These are phyloP conservation scores for Saccharomycopsis sp. DNA, from an alignment of 805 yeast genomes.

Conservation along the genomic window DNA sequence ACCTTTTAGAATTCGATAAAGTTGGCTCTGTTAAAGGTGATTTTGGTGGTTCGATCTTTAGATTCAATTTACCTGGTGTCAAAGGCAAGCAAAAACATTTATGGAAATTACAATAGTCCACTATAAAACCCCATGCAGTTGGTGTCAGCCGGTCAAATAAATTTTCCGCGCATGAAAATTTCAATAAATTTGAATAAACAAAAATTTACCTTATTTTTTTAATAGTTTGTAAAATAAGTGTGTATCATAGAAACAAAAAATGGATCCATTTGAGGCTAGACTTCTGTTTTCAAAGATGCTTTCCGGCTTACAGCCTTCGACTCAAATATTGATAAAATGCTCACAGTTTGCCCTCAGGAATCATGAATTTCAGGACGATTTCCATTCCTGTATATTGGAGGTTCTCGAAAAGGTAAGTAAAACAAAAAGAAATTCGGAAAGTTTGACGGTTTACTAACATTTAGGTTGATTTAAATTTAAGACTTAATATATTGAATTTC, in stretches of 20 bases:
- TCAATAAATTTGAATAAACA: too few relatives aligned
- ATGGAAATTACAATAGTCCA: too few relatives aligned
- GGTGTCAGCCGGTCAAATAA: too few relatives aligned
- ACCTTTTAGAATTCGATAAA: slow-evolving; percentile 34
- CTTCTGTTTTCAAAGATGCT: slow-evolving; percentile 47
- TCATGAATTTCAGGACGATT: slow-evolving; percentile 56
- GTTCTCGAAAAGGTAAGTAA: slow-evolving; percentile 33
- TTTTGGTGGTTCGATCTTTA: slow-evolving; percentile 56
- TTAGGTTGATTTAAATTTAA: slow-evolving; percentile 46
- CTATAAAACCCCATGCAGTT: too few relatives aligned
- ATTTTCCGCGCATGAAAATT: too few relatives aligned
- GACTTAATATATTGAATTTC: slow-evolving; percentile 63
- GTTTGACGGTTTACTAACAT: background rate
- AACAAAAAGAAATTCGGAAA: background rate
- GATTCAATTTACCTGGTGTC: slow-evolving; percentile 28
- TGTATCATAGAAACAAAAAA: too few relatives aligned
- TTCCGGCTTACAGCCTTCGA: slow-evolving; percentile 20
- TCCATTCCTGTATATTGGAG: slow-evolving; percentile 60
- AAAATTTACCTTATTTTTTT: too few relatives aligned
- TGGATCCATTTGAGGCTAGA: slow-evolving; percentile 89
- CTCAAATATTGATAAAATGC: slow-evolving; percentile 30
- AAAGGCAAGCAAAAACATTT: slow-evolving; percentile 12
- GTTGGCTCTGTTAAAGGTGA: slow-evolving; percentile 32
- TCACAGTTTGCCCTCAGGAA: slow-evolving; percentile 52
- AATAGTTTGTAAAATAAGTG: too few relatives aligned